Conservation (phyloP, 2,329 filamentous ascomycete genomes). For the Beauveria sp. region DNA sequence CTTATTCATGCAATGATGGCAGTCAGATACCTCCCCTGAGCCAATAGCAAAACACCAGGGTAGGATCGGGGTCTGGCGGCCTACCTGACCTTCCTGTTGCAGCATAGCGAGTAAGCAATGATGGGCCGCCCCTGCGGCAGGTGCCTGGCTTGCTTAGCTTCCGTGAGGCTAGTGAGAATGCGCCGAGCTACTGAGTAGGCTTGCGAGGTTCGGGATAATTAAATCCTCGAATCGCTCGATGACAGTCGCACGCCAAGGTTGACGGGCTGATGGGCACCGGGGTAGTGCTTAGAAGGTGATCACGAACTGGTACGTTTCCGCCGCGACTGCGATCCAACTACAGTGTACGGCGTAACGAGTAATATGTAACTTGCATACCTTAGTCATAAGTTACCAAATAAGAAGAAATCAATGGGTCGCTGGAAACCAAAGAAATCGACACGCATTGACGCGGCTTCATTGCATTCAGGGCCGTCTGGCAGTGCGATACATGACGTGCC, state of each 20-base stretch:
- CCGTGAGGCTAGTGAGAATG: not conserved
- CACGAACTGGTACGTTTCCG: not conserved
- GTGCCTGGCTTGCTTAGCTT: not conserved
- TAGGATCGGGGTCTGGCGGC: not conserved
- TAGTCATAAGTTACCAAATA: too few species aligned
- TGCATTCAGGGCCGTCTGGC: not conserved
- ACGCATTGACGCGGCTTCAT: not conserved
- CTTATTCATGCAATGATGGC: not conserved
- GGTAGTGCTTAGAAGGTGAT: not conserved
- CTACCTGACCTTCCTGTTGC: not conserved
- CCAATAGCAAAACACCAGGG: not conserved
- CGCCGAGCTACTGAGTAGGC: not conserved
- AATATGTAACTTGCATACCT: too few species aligned
- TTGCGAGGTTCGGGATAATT: conserved; percentile 6
- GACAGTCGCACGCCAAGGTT: not conserved
- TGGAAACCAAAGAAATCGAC: not conserved
- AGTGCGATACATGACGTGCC: too few species aligned
- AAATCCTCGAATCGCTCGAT: conserved; percentile 9
- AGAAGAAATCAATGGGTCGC: too few species aligned
- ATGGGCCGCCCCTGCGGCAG: not conserved
- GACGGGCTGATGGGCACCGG: not conserved
- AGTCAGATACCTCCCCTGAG: not conserved
- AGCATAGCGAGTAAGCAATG: conserved; percentile 9
- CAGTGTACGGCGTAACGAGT: too few species aligned
- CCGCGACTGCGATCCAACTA: too few species aligned